phyloP scores from a whole-genome alignment of 176 grass and related monocot species.

The Typha latifolia region DNA sequence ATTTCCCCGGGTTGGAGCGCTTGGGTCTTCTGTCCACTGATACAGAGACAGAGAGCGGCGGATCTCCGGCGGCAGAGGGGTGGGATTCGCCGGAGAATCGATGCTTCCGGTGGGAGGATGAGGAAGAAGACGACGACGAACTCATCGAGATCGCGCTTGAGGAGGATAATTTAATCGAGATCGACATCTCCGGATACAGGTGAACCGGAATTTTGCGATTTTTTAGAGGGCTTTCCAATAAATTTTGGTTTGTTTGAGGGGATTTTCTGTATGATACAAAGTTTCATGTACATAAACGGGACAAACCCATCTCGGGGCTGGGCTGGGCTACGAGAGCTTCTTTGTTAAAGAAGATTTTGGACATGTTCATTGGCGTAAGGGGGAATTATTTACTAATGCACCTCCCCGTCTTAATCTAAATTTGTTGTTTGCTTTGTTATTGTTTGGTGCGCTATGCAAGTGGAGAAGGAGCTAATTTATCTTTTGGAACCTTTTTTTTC shows the following conservation, averaged over 20 bases:
- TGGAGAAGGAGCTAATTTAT: not conserved
- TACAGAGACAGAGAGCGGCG: constrained; percentile 26
- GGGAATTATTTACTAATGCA: not conserved
- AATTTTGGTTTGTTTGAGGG: constrained; percentile 4
- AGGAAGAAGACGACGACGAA: constrained; percentile 20
- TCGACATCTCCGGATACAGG: constrained; percentile 57
- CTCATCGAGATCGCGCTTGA: constrained; percentile 58
- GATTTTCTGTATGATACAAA: not conserved
- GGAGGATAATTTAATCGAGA: constrained; percentile 72
- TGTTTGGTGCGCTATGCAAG: not conserved
- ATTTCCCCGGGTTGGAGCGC: constrained; percentile 18
- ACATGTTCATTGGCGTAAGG: not conserved
- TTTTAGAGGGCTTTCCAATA: not conserved
- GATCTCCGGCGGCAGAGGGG: not conserved
- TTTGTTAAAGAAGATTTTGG: not conserved
- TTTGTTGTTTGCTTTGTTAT: not conserved
- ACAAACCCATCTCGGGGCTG: no score
- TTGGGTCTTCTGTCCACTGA: constrained; percentile 35
- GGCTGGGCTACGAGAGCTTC: not conserved
- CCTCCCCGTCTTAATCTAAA: not conserved
- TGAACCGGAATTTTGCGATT: constrained; percentile 2
- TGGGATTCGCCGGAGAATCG: constrained; percentile 6
- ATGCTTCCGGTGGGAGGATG: constrained; percentile 3
- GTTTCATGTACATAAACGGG: not conserved
- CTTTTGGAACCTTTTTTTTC: no score